These are phyloP conservation scores for Hanseniaspora thailandica DNA, from an alignment of 805 yeast species.

Conservation along the genomic window DNA sequence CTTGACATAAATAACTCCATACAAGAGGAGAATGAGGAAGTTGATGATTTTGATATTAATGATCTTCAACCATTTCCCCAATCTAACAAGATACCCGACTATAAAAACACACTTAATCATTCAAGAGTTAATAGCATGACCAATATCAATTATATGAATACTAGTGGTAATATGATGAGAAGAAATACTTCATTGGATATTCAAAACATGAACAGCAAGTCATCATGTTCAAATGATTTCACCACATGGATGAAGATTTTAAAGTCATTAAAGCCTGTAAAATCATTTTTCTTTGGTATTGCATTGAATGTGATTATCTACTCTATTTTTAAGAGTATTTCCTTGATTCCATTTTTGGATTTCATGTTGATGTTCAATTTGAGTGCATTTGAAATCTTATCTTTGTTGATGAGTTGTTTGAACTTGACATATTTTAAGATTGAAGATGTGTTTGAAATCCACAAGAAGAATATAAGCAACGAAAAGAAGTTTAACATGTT, in stretches of 20 bases:
- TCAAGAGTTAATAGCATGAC: not conserved
- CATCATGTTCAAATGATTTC: not conserved
- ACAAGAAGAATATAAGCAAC: constrained; percentile 17
- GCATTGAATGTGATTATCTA: constrained; percentile 15
- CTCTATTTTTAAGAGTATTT: constrained; percentile 14
- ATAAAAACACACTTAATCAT: not conserved
- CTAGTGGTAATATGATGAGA: not conserved
- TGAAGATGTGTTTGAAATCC: constrained; percentile 14
- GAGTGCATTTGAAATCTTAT: constrained; percentile 26
- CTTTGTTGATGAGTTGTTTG: constrained; percentile 26
- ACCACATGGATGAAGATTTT: constrained; percentile 17
- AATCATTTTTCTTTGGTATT: constrained; percentile 17
- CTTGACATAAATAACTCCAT: not conserved
- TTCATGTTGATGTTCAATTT: constrained; percentile 11
- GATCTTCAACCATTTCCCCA: constrained; percentile 13
- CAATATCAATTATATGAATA: not conserved
- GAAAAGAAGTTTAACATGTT: not conserved
- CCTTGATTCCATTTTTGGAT: constrained; percentile 14
- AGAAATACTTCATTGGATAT: not conserved
- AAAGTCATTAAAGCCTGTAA: constrained; percentile 19
- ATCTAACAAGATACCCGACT: not conserved
- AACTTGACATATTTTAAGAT: constrained; percentile 21
- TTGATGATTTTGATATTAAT: constrained; percentile 7
- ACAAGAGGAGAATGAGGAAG: not conserved
- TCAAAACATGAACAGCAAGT: not conserved